phyloP scores from a whole-genome alignment of 805 yeast species.

The Lipomyces yamadae region DNA sequence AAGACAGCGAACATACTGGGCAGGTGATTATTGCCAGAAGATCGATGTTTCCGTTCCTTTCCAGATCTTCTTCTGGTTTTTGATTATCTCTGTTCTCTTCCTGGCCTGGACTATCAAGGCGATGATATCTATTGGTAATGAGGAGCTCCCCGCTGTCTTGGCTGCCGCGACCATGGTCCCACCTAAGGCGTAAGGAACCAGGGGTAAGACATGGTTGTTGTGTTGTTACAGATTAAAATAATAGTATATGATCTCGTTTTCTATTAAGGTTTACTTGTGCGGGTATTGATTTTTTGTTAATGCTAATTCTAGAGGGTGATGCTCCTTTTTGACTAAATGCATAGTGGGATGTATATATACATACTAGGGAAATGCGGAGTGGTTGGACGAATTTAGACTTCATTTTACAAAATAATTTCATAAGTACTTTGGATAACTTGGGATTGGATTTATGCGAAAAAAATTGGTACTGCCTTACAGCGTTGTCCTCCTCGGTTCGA shows the following conservation, averaged over 20 bases:
- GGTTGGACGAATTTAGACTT: conserved; percentile 18
- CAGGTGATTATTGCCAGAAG: conserved; percentile 63
- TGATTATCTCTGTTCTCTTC: conserved; percentile 46
- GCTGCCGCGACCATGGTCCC: conserved; percentile 55
- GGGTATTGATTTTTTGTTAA: conserved; percentile 6
- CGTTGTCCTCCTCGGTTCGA: neutral
- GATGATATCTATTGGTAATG: conserved; percentile 56
- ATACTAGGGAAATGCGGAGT: conserved; percentile 21
- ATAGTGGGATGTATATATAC: conserved; percentile 30
- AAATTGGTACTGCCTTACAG: neutral
- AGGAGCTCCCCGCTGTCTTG: conserved; percentile 66
- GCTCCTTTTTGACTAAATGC: conserved; percentile 19
- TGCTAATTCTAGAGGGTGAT: conserved; percentile 15
- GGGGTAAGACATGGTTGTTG: neutral
- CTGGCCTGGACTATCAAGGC: conserved; percentile 56
- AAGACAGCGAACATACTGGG: conserved; percentile 46
- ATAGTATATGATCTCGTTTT: neutral
- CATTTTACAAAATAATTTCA: conserved; percentile 2
- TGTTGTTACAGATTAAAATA: conserved; percentile 6
- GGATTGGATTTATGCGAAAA: neutral
- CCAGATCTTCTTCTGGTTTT: conserved; percentile 67
- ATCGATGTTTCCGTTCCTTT: conserved; percentile 68
- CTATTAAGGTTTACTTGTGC: neutral
- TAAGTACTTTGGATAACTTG: neutral
- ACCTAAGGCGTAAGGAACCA: conserved; percentile 30